Evolutionary conservation across 2,329 filamentous ascomycete genomes (phyloP), one percentile per base, ranked within the genome.

Genomic region (Ophiostoma pallidulum): DNA sequence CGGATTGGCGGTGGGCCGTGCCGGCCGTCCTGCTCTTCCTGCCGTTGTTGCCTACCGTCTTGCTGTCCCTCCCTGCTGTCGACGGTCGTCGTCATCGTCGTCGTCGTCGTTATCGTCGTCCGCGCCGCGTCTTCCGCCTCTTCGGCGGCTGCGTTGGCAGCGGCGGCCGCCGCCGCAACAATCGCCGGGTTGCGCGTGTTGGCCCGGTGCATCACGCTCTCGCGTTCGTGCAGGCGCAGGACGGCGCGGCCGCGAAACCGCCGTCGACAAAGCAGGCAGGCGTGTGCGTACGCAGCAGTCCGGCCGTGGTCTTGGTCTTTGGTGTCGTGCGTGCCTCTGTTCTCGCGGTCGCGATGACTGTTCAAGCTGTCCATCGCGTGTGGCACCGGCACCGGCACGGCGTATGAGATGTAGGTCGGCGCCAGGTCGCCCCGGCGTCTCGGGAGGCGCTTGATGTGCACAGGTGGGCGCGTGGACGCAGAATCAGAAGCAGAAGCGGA

Each of bases 321-420:
- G n/a, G n/a, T n/a, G n/a, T n/a, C n/a, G n/a, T n/a, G n/a, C n/a
- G n/a, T n/a, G n/a, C n/a, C n/a, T n/a, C n/a, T n/a, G n/a, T n/a
- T n/a, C n/a, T n/a, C n/a, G n/a, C n/a, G n/a, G n/a, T n/a, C n/a
- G n/a, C n/a, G n/a, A n/a, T n/a, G n/a, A n/a, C n/a, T n/a, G n/a
- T n/a, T n/a, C n/a, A n/a, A n/a, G n/a, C n/a, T n/a, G n/a, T n/a
- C n/a, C n/a, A n/a, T n/a, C n/a, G n/a, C n/a, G n/a, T n/a, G n/a
- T n/a, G n/a, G 22, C 16, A 41, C 31, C 1, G 19, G 22, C n/a
- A 47, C 9, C 4, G 50, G 48, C n/a, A 36, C 45, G 6, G 74
- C 76, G 54, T 75, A 83, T 1, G 77, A 80, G 47, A 57, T 60
- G 51, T 78, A 75, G 3, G 60, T 59, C 14, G 70, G 70, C 2